These are phyloP conservation scores for Colletotrichum sp. DNA, from an alignment of 2,329 filamentous ascomycete species.

Conservation along the genomic window DNA sequence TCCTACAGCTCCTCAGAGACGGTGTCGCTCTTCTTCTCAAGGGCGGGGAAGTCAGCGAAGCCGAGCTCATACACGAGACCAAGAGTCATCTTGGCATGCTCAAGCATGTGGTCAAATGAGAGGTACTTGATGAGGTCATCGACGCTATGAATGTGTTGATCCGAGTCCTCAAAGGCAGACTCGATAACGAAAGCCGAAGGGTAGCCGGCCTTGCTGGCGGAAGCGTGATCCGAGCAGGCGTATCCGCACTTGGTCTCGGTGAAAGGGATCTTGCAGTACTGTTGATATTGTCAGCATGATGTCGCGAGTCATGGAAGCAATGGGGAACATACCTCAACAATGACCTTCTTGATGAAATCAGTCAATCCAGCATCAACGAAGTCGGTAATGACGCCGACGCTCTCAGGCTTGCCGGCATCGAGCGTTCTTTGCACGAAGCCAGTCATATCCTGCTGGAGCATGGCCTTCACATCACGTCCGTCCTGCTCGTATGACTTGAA, in stretches of 20 bases:
- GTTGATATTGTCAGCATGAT: constrained; percentile 3
- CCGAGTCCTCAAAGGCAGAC: constrained; percentile 68
- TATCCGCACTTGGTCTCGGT: constrained; percentile 89
- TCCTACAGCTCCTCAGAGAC: constrained; percentile 1
- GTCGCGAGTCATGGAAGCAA: constrained; percentile 21
- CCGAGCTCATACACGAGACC: constrained; percentile 85
- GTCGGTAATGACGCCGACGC: constrained; percentile 91
- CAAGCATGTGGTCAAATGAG: constrained; percentile 88
- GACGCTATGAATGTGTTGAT: constrained; percentile 72
- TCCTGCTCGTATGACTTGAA: constrained; percentile 80
- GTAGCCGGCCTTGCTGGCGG: constrained; percentile 75
- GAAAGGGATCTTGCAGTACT: constrained; percentile 89
- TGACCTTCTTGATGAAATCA: constrained; percentile 86
- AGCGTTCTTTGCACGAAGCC: constrained; percentile 84
- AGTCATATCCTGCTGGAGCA: constrained; percentile 99
- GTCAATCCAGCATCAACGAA: constrained; percentile 85
- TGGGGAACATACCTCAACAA: constrained; percentile 60
- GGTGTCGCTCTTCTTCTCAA: constrained; percentile 32
- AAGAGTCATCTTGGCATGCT: constrained; percentile 85
- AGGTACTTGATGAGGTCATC: constrained; percentile 74
- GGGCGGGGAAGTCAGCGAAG: constrained; percentile 69
- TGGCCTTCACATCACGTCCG: constrained; percentile 82
- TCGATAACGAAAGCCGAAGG: constrained; percentile 80
- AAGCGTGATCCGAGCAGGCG: constrained; percentile 78
- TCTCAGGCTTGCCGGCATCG: constrained; percentile 81